Evolutionary conservation across 768 basidiomycete species (phyloP), one percentile per base, ranked within the genome.

Genomic region (Tylopilus vinaceipallidus): DNA sequence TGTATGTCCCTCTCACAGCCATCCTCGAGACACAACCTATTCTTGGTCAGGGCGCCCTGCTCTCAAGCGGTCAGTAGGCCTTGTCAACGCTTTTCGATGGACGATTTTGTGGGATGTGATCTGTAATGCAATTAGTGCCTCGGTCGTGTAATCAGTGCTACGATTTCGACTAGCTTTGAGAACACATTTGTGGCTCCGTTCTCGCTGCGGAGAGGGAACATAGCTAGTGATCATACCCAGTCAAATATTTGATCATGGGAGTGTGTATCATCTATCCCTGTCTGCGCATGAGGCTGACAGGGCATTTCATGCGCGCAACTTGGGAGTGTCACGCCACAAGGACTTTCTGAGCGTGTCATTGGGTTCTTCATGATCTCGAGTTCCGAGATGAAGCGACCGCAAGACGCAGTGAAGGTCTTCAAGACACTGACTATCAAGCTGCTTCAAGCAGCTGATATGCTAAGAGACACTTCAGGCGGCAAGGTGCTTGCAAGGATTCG

Each of bases 311-410:
- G 77, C 78, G 58, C 22, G 69, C 42, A 4, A 19, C 23, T 19
- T 26, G 37, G 17, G n/a, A 1, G n/a, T 16, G 9, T 24, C 40
- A 30, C 22, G 2, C 16, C 17, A 4, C 24, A 53, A 37, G 20
- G 23, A 30, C 32, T 12, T 37, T 40, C 42, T 50, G 38, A 56
- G 36, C 32, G n/a, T 41, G 2, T n/a, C 4, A 26, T 23, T 35
- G 79, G 78, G 75, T 80, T 81, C 58, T 81, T 81, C 54, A 74
- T n/a, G n/a, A n/a, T 81, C 34, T 59, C 80, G n/a, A 79, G 80
- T 26, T 80, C 80, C 13, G 80, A 82, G 56, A 80, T 81, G 80
- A 64, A 62, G 19, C 59, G 55, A 23, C 78, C 80, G 1, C 59
- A 73, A 53, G 78, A 81, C 54, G 78, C 78, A 6, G 81, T 80